Evolutionary conservation across 2,329 filamentous ascomycete species (phyloP), one percentile per base, ranked within the genome.

Genomic region (Aschersonia sp.): DNA sequence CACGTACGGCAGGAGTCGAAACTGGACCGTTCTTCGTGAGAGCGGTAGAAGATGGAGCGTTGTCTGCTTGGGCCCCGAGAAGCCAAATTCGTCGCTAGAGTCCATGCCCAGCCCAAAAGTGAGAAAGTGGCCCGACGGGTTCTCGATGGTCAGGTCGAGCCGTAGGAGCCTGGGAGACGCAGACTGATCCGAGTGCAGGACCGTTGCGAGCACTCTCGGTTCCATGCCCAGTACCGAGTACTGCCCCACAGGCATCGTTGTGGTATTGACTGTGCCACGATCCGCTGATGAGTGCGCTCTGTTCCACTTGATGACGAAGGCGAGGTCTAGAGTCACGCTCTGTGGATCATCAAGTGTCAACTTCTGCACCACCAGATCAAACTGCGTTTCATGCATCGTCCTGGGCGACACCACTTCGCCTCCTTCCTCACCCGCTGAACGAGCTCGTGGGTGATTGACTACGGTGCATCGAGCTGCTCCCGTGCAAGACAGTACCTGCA

Each of bases 101-200:
- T 98, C 90, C 88, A 98, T 94, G 30, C 74, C 80, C 45, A 97
- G 65, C 32, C 86, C 88, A 65, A 98, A 98, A 0, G 89, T 95
- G 45, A 98, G 76, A 65, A 95, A 94, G 62, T 98, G 92, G 61
- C 81, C 84, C 0, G 90, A 95, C 0, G 89, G 85, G 61, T 98
- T 98, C 66, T 98, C 92, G 48, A 98, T 79, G 4, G 80, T 87
- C 59, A 78, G 60, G 41, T 73, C 66, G 11, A 80, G 61, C 48
- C 69, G 65, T 43, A 76, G 53, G 7, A 76, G 57, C 9, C 57
- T 48, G 47, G 62, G 49, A 41, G 55, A 52, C 30, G 57, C 54
- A 9, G 58, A 58, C 4, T 59, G 56, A 22, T 64, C 60, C 39
- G 50, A 45, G 53, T 76, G 72, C 4, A 71, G 66, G 3, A 75